Conservation (phyloP, 148 eudicot species). For the Nepenthes gracilis region DNA sequence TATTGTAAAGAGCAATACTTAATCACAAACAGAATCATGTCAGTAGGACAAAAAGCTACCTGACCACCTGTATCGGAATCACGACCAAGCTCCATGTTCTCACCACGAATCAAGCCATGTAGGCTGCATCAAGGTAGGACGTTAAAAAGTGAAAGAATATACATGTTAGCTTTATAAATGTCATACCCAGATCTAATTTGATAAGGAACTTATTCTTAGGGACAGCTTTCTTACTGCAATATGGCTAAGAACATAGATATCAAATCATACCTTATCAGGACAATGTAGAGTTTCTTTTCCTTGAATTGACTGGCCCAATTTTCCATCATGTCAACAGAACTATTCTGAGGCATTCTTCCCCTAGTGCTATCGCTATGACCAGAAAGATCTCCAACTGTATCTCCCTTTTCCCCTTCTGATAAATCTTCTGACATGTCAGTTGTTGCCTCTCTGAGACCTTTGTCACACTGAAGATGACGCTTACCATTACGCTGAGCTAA, state of each 20-base stretch:
- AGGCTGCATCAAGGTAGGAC: conserved; percentile 40
- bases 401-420: conserved; percentile 88
- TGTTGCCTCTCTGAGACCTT: conserved; percentile 58
- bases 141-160: conserved; percentile 3
- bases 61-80: conserved; percentile 82
- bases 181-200: not conserved
- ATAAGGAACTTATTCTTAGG: not conserved
- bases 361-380: conserved; percentile 25
- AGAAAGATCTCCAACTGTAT: conserved; percentile 24
- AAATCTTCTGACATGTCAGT: conserved; percentile 82
- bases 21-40: not conserved
- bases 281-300: conserved; percentile 66
- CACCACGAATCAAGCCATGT: conserved; percentile 87
- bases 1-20: not conserved
- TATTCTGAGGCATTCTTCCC: conserved; percentile 40
- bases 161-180: not conserved
- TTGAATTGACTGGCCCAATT: conserved; percentile 58
- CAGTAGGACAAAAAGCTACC: conserved; percentile 13
- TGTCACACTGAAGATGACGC: conserved; percentile 59
- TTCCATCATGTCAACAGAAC: conserved; percentile 50
- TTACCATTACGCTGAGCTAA: conserved; percentile 44
- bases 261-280: conserved; percentile 64
- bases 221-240: not conserved
- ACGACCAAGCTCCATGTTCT: conserved; percentile 80
- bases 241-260: not conserved